phyloP scores from a whole-genome alignment of 371 early-diverging fungal genomes.

The Syncephalastrum monosporum region DNA sequence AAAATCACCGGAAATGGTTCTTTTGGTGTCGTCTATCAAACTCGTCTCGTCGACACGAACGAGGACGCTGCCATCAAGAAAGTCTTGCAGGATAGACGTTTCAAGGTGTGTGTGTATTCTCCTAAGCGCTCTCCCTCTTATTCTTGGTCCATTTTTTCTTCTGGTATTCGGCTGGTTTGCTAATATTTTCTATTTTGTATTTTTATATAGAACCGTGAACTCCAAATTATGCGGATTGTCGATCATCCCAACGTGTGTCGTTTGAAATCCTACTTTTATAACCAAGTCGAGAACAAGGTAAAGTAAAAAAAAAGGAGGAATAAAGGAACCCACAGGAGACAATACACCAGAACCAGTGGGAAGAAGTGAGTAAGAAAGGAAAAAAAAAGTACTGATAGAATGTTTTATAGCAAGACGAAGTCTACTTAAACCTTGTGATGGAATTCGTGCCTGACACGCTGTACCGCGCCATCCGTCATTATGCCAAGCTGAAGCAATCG shows the following conservation, averaged over 20 bases:
- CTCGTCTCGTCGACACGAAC: conserved; percentile 71
- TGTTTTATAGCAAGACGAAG: conserved; percentile 73
- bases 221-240: conserved; percentile 92
- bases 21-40: conserved; percentile 96
- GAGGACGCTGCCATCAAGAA: conserved; percentile 93
- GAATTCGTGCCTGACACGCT: conserved; percentile 95
- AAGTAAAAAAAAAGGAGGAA: background rate
- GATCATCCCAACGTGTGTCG: conserved; percentile 88
- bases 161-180: conserved; percentile 2
- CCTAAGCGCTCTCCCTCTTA: background rate
- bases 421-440: conserved; percentile 91
- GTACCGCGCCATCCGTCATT: conserved; percentile 84
- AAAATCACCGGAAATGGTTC: conserved; percentile 94
- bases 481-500: conserved; percentile 80
- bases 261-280: conserved; percentile 87
- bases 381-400: conserved; percentile 30
- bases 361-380: background rate
- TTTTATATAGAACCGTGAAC: conserved; percentile 82
- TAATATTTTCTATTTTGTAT: background rate
- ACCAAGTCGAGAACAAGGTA: conserved; percentile 76
- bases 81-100: conserved; percentile 94
- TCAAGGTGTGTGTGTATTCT: conserved; percentile 68
- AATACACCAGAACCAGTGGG: background rate
- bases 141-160: background rate
- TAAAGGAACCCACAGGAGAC: background rate